Evolutionary conservation across 495 filamentous ascomycete species (phyloP).

Genomic region (Venustampulla echinocandica): DNA sequence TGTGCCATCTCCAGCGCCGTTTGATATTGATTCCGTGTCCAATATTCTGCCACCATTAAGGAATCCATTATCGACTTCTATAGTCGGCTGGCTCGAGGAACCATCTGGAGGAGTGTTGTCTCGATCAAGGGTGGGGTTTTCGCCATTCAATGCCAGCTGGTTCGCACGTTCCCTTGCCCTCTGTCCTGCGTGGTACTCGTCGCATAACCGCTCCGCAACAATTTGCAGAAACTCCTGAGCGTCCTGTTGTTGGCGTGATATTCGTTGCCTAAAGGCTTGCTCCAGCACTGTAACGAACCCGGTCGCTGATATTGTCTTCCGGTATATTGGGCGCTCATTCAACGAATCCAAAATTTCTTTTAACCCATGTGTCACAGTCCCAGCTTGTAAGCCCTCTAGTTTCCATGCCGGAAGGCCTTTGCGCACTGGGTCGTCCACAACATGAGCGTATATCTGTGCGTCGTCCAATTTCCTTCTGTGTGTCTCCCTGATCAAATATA

Average conservation of each 20-base stretch:
- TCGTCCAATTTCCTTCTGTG: constrained; percentile 75
- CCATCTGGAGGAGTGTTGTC: not conserved
- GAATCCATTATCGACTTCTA: too few species aligned
- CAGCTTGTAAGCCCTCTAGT: constrained; percentile 64
- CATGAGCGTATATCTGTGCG: constrained; percentile 54
- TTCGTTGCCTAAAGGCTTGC: constrained; percentile 74
- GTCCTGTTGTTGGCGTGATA: constrained; percentile 93
- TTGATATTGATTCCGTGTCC: constrained; percentile 4
- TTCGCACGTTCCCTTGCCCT: constrained; percentile 48
- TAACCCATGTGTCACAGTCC: constrained; percentile 75
- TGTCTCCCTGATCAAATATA: constrained; percentile 82
- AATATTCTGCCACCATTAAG: not conserved
- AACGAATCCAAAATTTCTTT: constrained; percentile 89
- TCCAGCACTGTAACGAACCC: constrained; percentile 75
- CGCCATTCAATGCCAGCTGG: not conserved
- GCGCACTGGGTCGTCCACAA: constrained; percentile 38
- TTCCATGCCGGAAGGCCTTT: constrained; percentile 54
- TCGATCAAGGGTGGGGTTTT: not conserved
- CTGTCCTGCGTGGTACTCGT: constrained; percentile 83
- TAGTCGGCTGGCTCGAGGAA: not conserved
- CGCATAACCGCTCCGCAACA: constrained; percentile 80
- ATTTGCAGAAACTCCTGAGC: constrained; percentile 98
- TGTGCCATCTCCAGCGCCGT: constrained; percentile 23
- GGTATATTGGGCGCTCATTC: constrained; percentile 88
- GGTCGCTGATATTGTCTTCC: constrained; percentile 83